Evolutionary conservation across 2,329 filamentous ascomycete species (phyloP).

Genomic region (Aspergillus quadrilineatus): DNA sequence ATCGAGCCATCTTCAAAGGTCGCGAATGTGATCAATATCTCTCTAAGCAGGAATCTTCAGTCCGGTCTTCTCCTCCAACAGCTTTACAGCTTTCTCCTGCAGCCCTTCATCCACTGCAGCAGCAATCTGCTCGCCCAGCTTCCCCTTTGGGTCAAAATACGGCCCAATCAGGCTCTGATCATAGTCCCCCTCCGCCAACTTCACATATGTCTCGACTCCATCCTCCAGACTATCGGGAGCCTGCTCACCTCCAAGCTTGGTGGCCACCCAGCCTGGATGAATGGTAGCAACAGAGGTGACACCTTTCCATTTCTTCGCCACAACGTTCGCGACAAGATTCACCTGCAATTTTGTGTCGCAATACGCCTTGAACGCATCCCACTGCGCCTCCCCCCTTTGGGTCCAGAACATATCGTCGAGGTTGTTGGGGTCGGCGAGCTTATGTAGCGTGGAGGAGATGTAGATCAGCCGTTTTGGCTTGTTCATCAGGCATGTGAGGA

Average conservation of each 20-base stretch:
- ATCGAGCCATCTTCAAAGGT: no score
- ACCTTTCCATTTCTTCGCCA: constrained; percentile 46
- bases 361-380: constrained; percentile 45
- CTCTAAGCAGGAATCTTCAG: neutral
- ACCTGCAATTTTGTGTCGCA: constrained; percentile 58
- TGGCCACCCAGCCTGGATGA: constrained; percentile 55
- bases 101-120: constrained; percentile 14
- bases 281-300: constrained; percentile 48
- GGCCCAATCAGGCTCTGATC: constrained; percentile 21
- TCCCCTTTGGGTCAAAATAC: constrained; percentile 24
- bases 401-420: constrained; percentile 44
- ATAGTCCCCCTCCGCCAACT: constrained; percentile 40
- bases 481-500: constrained; percentile 51
- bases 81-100: constrained; percentile 23
- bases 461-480: constrained; percentile 54
- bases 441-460: constrained; percentile 52
- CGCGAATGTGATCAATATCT: no score
- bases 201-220: constrained; percentile 50
- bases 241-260: constrained; percentile 50
- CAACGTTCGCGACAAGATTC: constrained; percentile 54
- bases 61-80: constrained; percentile 22
- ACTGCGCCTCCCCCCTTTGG: constrained; percentile 35
- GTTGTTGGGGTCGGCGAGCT: constrained; percentile 41
- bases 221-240: constrained; percentile 50
- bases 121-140: constrained; percentile 17